Percentiles rank a stretch among this genome's conserved stretches.
Conservation (phyloP, 768 basidiomycete genomes). For the Pulveroboletus sp. region DNA sequence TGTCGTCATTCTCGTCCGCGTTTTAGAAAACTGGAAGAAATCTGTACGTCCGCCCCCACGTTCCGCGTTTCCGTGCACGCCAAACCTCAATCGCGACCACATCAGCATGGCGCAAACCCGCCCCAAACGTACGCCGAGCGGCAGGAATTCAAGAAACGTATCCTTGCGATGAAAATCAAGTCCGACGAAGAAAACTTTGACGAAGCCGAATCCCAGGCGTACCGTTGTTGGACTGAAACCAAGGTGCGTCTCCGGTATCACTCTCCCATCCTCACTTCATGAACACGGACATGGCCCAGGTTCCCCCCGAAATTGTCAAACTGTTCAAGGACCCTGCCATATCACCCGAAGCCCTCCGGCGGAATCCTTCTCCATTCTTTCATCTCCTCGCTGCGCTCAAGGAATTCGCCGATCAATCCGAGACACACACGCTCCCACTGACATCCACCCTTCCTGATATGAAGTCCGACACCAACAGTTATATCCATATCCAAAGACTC, state of each 20-base stretch:
- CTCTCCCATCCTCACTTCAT: background rate
- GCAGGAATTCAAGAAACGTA: slow-evolving; percentile 65
- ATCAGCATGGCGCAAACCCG: slow-evolving; percentile 61
- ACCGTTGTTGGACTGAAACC: slow-evolving; percentile 66
- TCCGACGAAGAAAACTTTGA: slow-evolving; percentile 96
- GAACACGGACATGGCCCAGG: slow-evolving; percentile 26
- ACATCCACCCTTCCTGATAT: slow-evolving; percentile 89
- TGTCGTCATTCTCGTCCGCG: slow-evolving; percentile 81
- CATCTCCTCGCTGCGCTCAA: slow-evolving; percentile 71
- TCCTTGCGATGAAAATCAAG: slow-evolving; percentile 65
- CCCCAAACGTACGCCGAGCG: slow-evolving; percentile 58
- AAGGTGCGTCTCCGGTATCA: slow-evolving; percentile 27
- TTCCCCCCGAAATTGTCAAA: slow-evolving; percentile 61
- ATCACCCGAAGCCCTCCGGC: slow-evolving; percentile 34
- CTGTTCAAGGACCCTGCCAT: slow-evolving; percentile 64
- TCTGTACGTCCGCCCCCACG: slow-evolving; percentile 40
- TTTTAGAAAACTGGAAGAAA: slow-evolving; percentile 78
- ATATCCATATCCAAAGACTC: slow-evolving; percentile 79
- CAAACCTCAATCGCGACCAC: background rate
- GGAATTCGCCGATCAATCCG: slow-evolving; percentile 51
- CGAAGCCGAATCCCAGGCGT: slow-evolving; percentile 86
- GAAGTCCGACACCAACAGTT: slow-evolving; percentile 83
- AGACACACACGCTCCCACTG: slow-evolving; percentile 69
- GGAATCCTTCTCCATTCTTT: slow-evolving; percentile 66
- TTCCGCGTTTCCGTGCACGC: background rate